Base-by-base conservation (phyloP, 192 early-diverging fungal species). In the Coemansia sp. region DNA sequence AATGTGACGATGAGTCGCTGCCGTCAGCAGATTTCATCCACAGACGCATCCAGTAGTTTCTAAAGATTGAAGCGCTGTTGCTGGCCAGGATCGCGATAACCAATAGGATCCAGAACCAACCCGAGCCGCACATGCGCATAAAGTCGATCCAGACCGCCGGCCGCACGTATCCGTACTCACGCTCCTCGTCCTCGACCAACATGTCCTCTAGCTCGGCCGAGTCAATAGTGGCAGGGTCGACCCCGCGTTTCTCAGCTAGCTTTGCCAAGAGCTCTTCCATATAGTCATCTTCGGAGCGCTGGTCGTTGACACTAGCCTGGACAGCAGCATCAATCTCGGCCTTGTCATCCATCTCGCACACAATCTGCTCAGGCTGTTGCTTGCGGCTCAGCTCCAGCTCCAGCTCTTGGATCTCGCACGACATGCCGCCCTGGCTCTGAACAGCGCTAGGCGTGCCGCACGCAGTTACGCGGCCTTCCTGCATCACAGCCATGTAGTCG, bases 121-220 rank as follows among this genome's bases (percentile, higher is more conserved):
- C 68, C 9, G 86, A 80, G 18, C 90, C 90, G 22, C 88, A 86
- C 5, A 89, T 87, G 9, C 62, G 45, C 39, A 89, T 63, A 65
- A 94, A 98, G 7, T 84, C 75, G 35, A 85, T 73, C 84, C 93
- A 97, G 7, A 96, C 87, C 2, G 70, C 65, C 37, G 70, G 75
- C 16, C 83, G 73, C 44, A 97, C 94, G 39, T 82, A 75, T 1
- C 96, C 96, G 12, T 84, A 84, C 3, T 87, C 88, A 43, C 87
- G 86, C 64, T 92, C 88, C 70, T 98, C 96, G 1, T 91, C 90
- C 52, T 86, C 65, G 59, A 92, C 90, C 35, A 96, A 76, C 64
- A 89, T 84, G 22, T 80, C 81, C 52, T 76, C 49, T 61, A 70
- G 27, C 20, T 37, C 62, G 15, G 50, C 45, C 18, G 38, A 32